phyloP scores from a whole-genome alignment of 192 early-diverging fungal genomes.

The Coemansia sp. region DNA sequence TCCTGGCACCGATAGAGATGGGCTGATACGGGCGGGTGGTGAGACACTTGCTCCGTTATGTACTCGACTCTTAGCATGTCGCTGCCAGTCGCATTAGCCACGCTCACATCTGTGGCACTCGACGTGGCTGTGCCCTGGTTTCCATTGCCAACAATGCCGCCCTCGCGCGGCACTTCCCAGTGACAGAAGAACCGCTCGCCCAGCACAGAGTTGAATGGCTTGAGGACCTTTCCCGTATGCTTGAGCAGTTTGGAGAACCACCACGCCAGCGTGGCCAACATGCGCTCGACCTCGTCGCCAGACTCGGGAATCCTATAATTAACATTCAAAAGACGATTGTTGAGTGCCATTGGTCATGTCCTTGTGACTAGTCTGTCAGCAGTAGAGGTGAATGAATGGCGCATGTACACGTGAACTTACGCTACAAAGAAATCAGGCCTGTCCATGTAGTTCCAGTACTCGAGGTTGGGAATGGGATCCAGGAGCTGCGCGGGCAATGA shows the following conservation, averaged over 20 bases:
- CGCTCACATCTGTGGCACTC: constrained; percentile 28
- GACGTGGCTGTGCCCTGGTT: constrained; percentile 40
- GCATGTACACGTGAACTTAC: constrained; percentile 36
- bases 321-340: constrained; percentile 1
- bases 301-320: constrained; percentile 60
- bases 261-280: constrained; percentile 69
- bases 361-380: neutral
- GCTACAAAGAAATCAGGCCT: constrained; percentile 67
- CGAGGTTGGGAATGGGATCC: constrained; percentile 71
- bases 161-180: constrained; percentile 46
- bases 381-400: constrained; percentile 9
- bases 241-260: constrained; percentile 72
- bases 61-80: constrained; percentile 50
- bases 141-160: neutral
- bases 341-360: neutral
- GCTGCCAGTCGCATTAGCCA: constrained; percentile 5
- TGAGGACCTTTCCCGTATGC: constrained; percentile 55
- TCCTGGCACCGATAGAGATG: constrained; percentile 62
- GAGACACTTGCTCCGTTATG: constrained; percentile 63
- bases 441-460: constrained; percentile 78
- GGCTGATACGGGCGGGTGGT: constrained; percentile 62
- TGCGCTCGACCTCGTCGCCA: constrained; percentile 63
- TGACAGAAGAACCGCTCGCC: constrained; percentile 60
- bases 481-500: constrained; percentile 70
- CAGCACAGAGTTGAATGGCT: constrained; percentile 60